Conservation (phyloP, 2,329 filamentous ascomycete species). For the Trichoderma sp. region DNA sequence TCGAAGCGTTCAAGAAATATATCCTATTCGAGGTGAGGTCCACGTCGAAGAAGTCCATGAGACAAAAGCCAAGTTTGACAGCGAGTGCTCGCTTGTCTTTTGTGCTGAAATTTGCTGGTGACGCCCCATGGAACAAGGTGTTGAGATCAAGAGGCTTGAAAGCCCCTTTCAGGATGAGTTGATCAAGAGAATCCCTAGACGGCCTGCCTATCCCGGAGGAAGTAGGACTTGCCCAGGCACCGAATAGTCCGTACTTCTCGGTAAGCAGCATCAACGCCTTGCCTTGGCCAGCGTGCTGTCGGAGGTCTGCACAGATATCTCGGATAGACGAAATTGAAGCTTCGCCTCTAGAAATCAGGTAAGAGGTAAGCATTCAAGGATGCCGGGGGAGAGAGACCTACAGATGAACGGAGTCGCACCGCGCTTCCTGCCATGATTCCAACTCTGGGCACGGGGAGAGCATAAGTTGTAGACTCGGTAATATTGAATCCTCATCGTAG, state of each 20-base stretch:
- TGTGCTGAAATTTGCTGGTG: not conserved
- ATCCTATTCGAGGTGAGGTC: conserved; percentile 12
- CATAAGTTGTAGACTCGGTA: not conserved
- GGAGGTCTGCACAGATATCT: not conserved
- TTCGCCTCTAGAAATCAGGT: not conserved
- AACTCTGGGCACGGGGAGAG: not conserved
- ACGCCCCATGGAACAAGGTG: not conserved
- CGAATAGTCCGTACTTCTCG: not conserved
- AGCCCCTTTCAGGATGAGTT: conserved; percentile 15
- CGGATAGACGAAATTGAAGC: not conserved
- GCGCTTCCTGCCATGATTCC: not conserved
- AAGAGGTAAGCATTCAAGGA: too few relatives aligned
- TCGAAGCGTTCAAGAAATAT: conserved; percentile 8
- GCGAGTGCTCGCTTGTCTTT: conserved; percentile 16
- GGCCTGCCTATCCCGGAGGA: not conserved
- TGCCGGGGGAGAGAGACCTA: not conserved
- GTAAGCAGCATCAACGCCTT: not conserved
- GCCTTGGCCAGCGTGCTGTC: not conserved
- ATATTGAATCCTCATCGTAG: not conserved
- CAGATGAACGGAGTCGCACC: not conserved
- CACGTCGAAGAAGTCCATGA: conserved; percentile 21
- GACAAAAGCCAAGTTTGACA: conserved; percentile 17
- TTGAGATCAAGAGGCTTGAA: conserved; percentile 1
- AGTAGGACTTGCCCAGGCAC: not conserved
- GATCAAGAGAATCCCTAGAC: conserved; percentile 11